phyloP scores from a whole-genome alignment of 495 filamentous ascomycete genomes.

The Geoglossum glabrum region DNA sequence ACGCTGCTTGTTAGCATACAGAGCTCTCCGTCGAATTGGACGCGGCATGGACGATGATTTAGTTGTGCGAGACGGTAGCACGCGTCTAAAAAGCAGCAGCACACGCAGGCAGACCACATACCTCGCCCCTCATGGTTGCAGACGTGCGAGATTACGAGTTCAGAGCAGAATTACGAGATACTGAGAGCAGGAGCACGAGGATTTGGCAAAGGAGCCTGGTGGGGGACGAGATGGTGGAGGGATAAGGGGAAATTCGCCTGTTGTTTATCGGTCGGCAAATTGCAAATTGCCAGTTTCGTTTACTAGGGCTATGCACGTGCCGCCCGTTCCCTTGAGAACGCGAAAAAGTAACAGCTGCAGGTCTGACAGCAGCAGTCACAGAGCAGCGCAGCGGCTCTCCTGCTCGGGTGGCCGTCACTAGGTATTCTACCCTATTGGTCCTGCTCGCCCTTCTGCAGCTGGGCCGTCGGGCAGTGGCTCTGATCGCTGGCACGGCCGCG shows the following conservation, averaged over 20 bases:
- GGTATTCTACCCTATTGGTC: not conserved
- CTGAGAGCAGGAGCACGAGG: not conserved
- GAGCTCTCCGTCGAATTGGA: not conserved
- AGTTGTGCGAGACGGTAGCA: not conserved
- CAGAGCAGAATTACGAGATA: not conserved
- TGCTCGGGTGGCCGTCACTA: not conserved
- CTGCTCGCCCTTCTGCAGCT: not conserved
- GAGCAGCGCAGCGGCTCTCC: not conserved
- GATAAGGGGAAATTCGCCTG: not conserved
- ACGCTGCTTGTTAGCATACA: not conserved
- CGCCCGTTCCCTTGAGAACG: not conserved
- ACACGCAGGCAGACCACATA: conserved; percentile 15
- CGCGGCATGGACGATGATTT: not conserved
- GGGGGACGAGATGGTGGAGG: not conserved
- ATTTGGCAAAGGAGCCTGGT: not conserved
- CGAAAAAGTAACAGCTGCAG: not conserved
- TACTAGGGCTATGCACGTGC: not conserved
- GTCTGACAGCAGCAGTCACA: not conserved
- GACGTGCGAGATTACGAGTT: not conserved
- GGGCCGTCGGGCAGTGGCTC: not conserved
- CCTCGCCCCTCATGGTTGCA: conserved; percentile 32
- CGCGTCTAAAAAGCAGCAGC: conserved; percentile 2
- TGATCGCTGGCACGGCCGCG: not conserved
- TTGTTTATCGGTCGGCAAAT: conserved; percentile 2
- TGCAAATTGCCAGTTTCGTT: not conserved